These are phyloP conservation scores for Pyrus pyrifolia DNA, from an alignment of 306 rosid species.

Conservation along the genomic window DNA sequence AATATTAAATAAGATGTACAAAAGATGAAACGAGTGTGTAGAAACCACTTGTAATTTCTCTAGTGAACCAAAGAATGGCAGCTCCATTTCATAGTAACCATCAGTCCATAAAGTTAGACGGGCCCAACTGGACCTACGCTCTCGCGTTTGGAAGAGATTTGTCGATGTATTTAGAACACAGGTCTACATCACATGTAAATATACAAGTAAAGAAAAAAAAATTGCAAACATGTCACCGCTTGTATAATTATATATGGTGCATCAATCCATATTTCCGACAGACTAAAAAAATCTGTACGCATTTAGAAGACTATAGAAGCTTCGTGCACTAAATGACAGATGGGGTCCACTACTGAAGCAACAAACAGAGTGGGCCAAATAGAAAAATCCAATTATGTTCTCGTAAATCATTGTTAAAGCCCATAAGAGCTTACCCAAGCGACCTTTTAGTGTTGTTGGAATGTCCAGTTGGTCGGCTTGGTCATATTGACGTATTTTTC, in stretches of 20 bases:
- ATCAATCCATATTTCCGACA: rapidly evolving
- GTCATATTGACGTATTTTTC: background rate
- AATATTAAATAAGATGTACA: too few relatives aligned
- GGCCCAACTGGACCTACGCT: background rate
- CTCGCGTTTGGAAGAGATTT: background rate
- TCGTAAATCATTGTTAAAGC: background rate
- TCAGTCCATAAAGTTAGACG: background rate
- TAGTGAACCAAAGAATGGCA: background rate
- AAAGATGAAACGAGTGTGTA: background rate
- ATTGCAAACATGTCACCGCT: too few relatives aligned
- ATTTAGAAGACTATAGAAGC: too few relatives aligned
- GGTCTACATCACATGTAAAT: too few relatives aligned
- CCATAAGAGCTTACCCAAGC: background rate
- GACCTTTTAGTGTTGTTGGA: background rate
- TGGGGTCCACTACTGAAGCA: background rate
- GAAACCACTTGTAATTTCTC: too few relatives aligned
- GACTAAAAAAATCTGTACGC: rapidly evolving
- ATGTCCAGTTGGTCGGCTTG: background rate
- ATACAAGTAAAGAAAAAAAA: too few relatives aligned
- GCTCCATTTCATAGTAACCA: too few relatives aligned
- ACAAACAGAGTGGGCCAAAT: background rate
- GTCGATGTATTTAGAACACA: rapidly evolving
- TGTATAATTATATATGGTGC: rapidly evolving
- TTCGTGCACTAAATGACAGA: background rate
- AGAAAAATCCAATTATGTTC: too few relatives aligned